These are phyloP conservation scores for Epichloe glyceriae DNA, from an alignment of 2,329 filamentous ascomycete genomes.

Conservation along the genomic window DNA sequence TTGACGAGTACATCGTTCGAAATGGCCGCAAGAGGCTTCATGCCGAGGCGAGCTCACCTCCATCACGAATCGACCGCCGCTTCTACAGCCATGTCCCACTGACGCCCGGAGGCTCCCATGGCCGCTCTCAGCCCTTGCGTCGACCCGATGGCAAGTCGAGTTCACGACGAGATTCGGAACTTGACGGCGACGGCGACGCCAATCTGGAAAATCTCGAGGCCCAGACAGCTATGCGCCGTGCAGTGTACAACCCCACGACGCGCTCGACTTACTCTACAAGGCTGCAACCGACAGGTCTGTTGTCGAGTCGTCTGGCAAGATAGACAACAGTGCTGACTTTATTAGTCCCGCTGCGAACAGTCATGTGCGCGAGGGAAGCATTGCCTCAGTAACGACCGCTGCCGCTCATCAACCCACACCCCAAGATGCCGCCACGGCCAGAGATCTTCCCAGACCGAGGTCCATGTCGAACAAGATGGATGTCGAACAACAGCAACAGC, in stretches of 20 bases:
- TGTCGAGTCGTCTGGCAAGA: conserved; percentile 11
- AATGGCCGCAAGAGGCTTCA: conserved; percentile 60
- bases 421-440: conserved; percentile 3
- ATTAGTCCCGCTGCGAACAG: conserved; percentile 12
- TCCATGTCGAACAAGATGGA: conserved; percentile 8
- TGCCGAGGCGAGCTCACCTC: conserved; percentile 30
- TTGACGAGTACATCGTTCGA: conserved; percentile 56
- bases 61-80: conserved; percentile 26
- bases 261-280: conserved; percentile 81
- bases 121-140: conserved; percentile 51
- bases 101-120: conserved; percentile 55
- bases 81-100: conserved; percentile 40
- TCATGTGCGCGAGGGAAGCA: conserved; percentile 20
- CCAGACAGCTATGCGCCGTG: conserved; percentile 50
- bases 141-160: conserved; percentile 35
- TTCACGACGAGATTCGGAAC: conserved; percentile 20
- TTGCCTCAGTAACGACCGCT: conserved; percentile 12
- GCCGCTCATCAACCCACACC: conserved; percentile 9
- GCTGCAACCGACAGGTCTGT: conserved; percentile 55
- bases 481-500: conserved; percentile 1
- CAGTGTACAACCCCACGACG: conserved; percentile 85
- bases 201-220: conserved; percentile 54
- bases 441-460: conserved; percentile 4
- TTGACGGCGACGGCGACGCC: conserved; percentile 43
- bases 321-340: conserved; percentile 6